A percentile compares a stretch with the other conserved stretches of the same genome.
Evolutionary conservation across 371 early-diverging fungal species (phyloP).

Genomic region (Zychaea mexicana): DNA sequence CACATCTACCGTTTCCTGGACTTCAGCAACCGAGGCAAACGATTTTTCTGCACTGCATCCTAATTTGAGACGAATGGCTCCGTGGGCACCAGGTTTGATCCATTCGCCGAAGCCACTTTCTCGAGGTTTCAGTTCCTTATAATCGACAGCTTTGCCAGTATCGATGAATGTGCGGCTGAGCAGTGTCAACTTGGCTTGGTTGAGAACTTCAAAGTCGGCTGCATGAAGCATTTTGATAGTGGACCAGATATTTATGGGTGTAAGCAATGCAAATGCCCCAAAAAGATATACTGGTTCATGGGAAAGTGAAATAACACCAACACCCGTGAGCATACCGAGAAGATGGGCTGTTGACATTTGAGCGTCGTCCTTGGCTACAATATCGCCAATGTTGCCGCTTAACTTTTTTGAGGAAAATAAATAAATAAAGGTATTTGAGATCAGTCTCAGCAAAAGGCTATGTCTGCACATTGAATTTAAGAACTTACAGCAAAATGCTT

Average conservation of each 20-base stretch:
- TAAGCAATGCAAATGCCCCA: constrained; percentile 54
- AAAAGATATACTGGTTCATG: constrained; percentile 64
- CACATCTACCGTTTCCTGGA: constrained; percentile 37
- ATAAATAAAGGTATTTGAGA: too few relatives aligned
- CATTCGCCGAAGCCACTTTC: constrained; percentile 70
- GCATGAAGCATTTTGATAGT: constrained; percentile 59
- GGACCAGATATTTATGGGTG: constrained; percentile 60
- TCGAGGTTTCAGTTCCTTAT: constrained; percentile 42
- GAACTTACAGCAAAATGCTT: constrained; percentile 68
- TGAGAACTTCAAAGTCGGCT: constrained; percentile 69
- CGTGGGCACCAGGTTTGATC: constrained; percentile 45
- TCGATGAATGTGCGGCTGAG: constrained; percentile 52
- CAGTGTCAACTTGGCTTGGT: constrained; percentile 61
- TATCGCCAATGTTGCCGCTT: constrained; percentile 68
- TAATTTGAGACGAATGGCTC: constrained; percentile 39
- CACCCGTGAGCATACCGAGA: constrained; percentile 65
- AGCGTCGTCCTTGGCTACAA: constrained; percentile 75
- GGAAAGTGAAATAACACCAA: constrained; percentile 58
- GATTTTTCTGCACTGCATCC: constrained; percentile 49
- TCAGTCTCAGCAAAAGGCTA: too few relatives aligned
- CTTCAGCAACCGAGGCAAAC: constrained; percentile 39
- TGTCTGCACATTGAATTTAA: too few relatives aligned
- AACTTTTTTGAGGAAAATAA: too few relatives aligned
- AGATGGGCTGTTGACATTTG: constrained; percentile 76
- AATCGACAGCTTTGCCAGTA: constrained; percentile 34